Evolutionary conservation across 2,329 filamentous ascomycete genomes (phyloP).

Genomic region (Cladosporium sp.): DNA sequence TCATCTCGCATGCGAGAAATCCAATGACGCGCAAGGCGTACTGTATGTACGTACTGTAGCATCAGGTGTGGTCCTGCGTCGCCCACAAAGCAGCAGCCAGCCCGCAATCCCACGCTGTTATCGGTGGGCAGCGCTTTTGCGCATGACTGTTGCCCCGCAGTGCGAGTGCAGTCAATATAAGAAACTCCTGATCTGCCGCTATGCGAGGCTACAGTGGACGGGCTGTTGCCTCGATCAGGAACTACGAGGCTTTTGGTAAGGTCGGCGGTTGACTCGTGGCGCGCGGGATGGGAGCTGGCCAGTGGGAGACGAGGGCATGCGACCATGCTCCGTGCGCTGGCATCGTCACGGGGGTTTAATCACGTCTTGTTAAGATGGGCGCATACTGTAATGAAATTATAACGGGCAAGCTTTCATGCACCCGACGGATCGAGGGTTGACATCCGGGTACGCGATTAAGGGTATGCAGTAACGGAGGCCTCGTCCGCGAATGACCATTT

Average conservation of each 20-base stretch:
- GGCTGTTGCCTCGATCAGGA: slow-evolving; percentile 23
- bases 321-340: slow-evolving; percentile 1
- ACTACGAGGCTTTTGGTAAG: slow-evolving; percentile 17
- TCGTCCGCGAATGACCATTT: not conserved
- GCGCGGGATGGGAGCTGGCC: slow-evolving; percentile 14
- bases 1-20: not conserved
- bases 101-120: not conserved
- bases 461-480: not conserved
- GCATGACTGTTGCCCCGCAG: slow-evolving; percentile 26
- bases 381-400: not conserved
- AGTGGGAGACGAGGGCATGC: slow-evolving; percentile 3
- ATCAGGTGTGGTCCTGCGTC: not conserved
- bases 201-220: slow-evolving; percentile 32
- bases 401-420: not conserved
- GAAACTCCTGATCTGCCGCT: slow-evolving; percentile 33
- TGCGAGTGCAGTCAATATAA: slow-evolving; percentile 35
- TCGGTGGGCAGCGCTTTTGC: not conserved
- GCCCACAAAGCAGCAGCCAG: not conserved
- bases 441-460: not conserved
- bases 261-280: slow-evolving; percentile 6
- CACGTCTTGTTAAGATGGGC: not conserved
- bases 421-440: no score
- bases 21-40: not conserved
- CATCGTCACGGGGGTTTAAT: not conserved
- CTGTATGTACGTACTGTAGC: not conserved